A percentile compares a stretch with the other conserved stretches of the same genome.
phyloP scores from a whole-genome alignment of 306 rosid genomes.

The Medicago lupulina region DNA sequence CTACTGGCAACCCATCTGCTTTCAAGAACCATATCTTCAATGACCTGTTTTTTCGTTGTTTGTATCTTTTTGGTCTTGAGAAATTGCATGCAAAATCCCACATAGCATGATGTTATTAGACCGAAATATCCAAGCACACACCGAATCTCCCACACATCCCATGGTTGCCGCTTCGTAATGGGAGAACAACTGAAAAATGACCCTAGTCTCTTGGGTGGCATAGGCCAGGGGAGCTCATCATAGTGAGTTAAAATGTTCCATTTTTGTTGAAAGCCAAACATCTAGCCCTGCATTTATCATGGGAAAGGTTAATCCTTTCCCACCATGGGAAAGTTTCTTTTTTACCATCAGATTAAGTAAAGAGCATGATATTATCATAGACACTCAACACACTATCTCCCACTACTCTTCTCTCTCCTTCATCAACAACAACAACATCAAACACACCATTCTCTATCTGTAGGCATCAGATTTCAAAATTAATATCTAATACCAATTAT shows the following conservation, averaged over 20 bases:
- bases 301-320: no score
- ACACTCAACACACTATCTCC: no score
- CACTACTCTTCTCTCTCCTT: no score
- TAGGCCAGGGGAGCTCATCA: slow-evolving; percentile 53
- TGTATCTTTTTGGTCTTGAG: slow-evolving; percentile 66
- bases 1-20: slow-evolving; percentile 74
- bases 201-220: slow-evolving; percentile 68
- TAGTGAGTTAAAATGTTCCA: slow-evolving; percentile 58
- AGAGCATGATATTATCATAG: no score
- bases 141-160: slow-evolving; percentile 66
- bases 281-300: no score
- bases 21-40: slow-evolving; percentile 71
- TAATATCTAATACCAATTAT: no score
- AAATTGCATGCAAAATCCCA: slow-evolving; percentile 50
- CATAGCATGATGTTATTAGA: slow-evolving; percentile 50
- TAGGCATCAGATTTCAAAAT: no score
- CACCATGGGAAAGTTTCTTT: no score
- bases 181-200: slow-evolving; percentile 68
- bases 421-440: no score
- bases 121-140: slow-evolving; percentile 59
- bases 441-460: no score
- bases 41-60: slow-evolving; percentile 70
- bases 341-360: no score
- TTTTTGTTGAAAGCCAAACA: slow-evolving; percentile 62
- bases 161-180: slow-evolving; percentile 38